Evolutionary conservation across 1,139 yeast genomes (phyloP).

Genomic region (Blastobotrys persicus): DNA sequence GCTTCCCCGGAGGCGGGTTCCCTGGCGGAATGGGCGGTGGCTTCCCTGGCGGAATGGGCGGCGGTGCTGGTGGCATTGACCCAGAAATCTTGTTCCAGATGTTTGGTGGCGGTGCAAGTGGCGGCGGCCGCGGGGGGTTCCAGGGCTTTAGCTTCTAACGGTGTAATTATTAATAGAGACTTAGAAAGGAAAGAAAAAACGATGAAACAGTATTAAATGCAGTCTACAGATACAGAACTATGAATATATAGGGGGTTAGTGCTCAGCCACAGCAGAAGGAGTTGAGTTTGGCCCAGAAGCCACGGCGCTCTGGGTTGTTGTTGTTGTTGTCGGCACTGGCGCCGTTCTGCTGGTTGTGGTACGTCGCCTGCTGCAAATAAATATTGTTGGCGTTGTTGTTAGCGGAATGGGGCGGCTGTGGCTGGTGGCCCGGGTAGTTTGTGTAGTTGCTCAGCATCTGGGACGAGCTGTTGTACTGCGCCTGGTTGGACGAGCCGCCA

Average conservation of each 20-base stretch:
- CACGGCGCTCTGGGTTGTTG: constrained; percentile 27
- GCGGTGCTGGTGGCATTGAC: constrained; percentile 56
- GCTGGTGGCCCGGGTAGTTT: constrained; percentile 22
- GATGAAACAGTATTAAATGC: constrained; percentile 8
- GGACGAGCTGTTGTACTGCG: constrained; percentile 22
- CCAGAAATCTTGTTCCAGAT: too few species aligned
- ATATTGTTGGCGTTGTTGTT: constrained; percentile 6
- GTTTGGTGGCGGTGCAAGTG: constrained; percentile 67
- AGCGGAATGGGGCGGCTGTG: constrained; percentile 15
- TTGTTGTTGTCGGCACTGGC: constrained; percentile 19
- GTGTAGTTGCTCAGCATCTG: constrained; percentile 22
- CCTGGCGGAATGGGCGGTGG: constrained; percentile 60
- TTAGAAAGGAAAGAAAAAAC: constrained; percentile 10
- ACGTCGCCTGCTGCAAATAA: constrained; percentile 20
- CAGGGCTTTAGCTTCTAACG: constrained; percentile 18
- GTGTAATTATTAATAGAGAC: constrained; percentile 10
- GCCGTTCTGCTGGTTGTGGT: constrained; percentile 18
- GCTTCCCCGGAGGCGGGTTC: constrained; percentile 58
- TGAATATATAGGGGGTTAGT: neutral
- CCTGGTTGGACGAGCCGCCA: constrained; percentile 18
- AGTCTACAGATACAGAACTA: constrained; percentile 6
- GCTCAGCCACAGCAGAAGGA: constrained; percentile 35
- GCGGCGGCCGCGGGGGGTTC: constrained; percentile 33
- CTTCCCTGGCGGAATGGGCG: constrained; percentile 62
- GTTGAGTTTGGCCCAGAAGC: constrained; percentile 35